Conservation (phyloP, 2,329 filamentous ascomycete species). For the Zymoseptoria pseudotritici region DNA sequence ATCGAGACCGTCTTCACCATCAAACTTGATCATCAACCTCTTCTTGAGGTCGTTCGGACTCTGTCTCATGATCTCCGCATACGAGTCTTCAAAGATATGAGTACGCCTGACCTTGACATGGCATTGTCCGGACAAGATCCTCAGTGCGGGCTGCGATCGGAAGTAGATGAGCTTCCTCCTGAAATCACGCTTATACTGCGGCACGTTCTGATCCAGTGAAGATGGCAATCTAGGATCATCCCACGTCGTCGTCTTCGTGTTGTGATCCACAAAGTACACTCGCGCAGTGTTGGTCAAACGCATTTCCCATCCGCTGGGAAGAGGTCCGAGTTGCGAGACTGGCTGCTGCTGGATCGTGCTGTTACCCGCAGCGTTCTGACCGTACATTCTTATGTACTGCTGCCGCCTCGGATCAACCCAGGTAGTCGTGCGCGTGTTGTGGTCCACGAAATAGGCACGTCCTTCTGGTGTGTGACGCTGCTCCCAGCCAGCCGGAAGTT, state of each 20-base stretch:
- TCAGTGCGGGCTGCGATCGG: constrained; percentile 91
- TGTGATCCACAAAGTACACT: constrained; percentile 98
- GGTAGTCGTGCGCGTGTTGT: constrained; percentile 95
- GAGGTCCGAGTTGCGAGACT: constrained; percentile 87
- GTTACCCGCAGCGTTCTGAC: constrained; percentile 65
- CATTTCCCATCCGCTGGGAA: constrained; percentile 99
- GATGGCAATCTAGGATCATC: constrained; percentile 93
- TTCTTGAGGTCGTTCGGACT: constrained; percentile 96
- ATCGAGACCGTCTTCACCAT: constrained; percentile 94
- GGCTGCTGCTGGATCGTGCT: constrained; percentile 95
- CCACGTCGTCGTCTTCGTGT: constrained; percentile 99
- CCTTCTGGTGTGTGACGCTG: constrained; percentile 93
- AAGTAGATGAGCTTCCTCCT: constrained; percentile 97
- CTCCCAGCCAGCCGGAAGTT: constrained; percentile 94
- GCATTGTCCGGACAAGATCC: constrained; percentile 91
- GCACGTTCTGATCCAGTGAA: constrained; percentile 94
- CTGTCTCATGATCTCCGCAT: constrained; percentile 96
- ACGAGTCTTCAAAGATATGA: constrained; percentile 98
- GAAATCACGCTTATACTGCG: constrained; percentile 99
- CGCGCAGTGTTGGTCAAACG: constrained; percentile 94
- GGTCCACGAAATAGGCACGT: constrained; percentile 92
- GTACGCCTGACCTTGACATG: constrained; percentile 95
- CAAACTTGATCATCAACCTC: constrained; percentile 98
- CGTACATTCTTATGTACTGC: constrained; percentile 98
- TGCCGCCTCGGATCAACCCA: constrained; percentile 97